These are phyloP conservation scores for Lasiodiplodia gonubiensis DNA, from an alignment of 2,329 filamentous ascomycete genomes.

Conservation along the genomic window DNA sequence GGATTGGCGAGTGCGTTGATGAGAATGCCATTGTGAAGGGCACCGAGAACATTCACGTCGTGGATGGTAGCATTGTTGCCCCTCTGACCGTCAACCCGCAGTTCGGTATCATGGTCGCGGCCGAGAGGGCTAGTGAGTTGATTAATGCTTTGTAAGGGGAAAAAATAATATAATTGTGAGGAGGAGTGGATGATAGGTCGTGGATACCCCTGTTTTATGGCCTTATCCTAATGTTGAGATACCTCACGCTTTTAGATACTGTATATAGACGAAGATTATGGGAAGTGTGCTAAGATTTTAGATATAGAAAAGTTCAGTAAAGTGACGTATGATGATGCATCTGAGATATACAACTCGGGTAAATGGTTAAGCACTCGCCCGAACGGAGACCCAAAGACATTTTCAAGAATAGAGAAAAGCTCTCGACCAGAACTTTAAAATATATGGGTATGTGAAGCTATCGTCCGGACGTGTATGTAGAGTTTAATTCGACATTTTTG, in stretches of 20 bases:
- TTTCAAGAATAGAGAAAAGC: no score
- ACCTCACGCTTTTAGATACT: background rate
- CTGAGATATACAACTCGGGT: no score
- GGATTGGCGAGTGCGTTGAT: constrained; percentile 59
- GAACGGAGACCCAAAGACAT: no score
- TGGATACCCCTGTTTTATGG: background rate
- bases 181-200: no score
- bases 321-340: background rate
- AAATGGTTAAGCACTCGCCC: background rate
- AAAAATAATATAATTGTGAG: background rate
- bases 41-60: constrained; percentile 58
- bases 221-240: background rate
- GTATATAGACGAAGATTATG: background rate
- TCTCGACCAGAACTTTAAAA: no score
- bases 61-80: constrained; percentile 57
- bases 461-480: no score
- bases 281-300: background rate
- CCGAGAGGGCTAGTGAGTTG: constrained; percentile 58
- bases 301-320: background rate
- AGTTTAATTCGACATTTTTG: no score
- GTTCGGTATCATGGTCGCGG: constrained; percentile 61
- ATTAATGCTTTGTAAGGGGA: constrained; percentile 45
- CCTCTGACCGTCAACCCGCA: constrained; percentile 62
- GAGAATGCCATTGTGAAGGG: constrained; percentile 54
- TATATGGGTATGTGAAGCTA: no score